These are phyloP conservation scores for Puya raimondii DNA, from an alignment of 176 grass and related monocot genomes.

Conservation along the genomic window DNA sequence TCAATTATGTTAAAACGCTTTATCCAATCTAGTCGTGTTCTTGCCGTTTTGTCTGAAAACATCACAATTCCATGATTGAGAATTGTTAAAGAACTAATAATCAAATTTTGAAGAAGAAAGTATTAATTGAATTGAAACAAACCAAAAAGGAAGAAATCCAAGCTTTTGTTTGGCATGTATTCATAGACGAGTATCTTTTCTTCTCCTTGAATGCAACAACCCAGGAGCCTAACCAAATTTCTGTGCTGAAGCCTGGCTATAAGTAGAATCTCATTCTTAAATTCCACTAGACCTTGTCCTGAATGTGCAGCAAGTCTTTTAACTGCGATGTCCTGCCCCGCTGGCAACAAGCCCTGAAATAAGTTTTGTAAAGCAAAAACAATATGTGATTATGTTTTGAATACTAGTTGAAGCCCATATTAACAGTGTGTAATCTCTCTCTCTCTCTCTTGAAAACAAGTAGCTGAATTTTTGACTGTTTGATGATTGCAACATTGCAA, in stretches of 20 bases:
- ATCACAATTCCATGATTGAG: too few species aligned
- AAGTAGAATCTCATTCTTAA: constrained; percentile 45
- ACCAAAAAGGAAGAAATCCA: constrained; percentile 61
- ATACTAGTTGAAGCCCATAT: too few species aligned
- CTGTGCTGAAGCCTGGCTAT: constrained; percentile 52
- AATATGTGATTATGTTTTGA: not conserved
- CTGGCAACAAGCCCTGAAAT: constrained; percentile 22
- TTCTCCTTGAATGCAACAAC: constrained; percentile 42
- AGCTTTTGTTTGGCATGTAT: constrained; percentile 57
- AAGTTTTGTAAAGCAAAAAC: not conserved
- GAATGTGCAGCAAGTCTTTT: constrained; percentile 47
- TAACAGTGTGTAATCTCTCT: too few species aligned
- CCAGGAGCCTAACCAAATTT: constrained; percentile 40
- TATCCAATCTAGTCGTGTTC: constrained; percentile 25
- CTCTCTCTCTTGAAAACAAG: too few species aligned
- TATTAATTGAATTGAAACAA: not conserved
- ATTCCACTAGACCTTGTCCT: constrained; percentile 37
- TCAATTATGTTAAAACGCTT: constrained; percentile 43
- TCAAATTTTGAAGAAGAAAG: constrained; percentile 2
- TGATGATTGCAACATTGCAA: too few species aligned
- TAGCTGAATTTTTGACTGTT: too few species aligned
- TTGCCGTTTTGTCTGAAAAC: constrained; percentile 25
- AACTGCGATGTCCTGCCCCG: constrained; percentile 29
- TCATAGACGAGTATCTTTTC: constrained; percentile 47
- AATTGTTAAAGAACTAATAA: not conserved